phyloP scores from a whole-genome alignment of 129 eudicot species.

The Arctium lappa region DNA sequence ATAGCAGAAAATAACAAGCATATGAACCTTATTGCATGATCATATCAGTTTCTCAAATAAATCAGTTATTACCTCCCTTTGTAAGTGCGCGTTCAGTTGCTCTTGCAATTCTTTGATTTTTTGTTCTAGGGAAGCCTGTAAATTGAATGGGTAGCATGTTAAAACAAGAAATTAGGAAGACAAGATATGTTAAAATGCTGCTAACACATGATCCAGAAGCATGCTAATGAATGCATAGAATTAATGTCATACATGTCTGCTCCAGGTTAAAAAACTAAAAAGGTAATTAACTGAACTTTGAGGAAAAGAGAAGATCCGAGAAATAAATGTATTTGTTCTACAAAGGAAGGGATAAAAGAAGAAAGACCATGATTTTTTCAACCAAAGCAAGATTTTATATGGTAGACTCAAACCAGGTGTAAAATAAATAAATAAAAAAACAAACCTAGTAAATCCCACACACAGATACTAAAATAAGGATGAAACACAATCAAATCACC shows the following conservation, averaged over 20 bases:
- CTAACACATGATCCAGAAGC: neutral
- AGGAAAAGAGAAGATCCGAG: neutral
- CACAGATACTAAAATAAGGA: neutral
- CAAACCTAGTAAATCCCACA: neutral
- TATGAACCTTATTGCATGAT: neutral
- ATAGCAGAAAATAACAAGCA: neutral
- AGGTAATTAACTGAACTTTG: neutral
- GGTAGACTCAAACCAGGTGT: neutral
- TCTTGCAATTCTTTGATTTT: conserved; percentile 41
- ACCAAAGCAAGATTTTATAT: neutral
- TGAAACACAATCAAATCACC: neutral
- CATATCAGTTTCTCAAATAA: conserved; percentile 8
- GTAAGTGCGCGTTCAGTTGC: conserved; percentile 40
- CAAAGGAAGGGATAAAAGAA: neutral
- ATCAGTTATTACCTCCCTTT: conserved; percentile 45
- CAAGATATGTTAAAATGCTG: neutral
- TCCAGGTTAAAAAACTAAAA: neutral
- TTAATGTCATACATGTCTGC: neutral
- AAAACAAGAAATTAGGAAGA: neutral
- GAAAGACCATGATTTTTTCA: neutral
- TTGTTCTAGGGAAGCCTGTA: conserved; percentile 50
- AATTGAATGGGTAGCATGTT: neutral
- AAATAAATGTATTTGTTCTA: neutral
- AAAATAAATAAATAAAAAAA: neutral
- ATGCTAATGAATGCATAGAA: conserved; percentile 9